Conservation (phyloP, 1,139 yeast species). For the Pneumocystis sp. region DNA sequence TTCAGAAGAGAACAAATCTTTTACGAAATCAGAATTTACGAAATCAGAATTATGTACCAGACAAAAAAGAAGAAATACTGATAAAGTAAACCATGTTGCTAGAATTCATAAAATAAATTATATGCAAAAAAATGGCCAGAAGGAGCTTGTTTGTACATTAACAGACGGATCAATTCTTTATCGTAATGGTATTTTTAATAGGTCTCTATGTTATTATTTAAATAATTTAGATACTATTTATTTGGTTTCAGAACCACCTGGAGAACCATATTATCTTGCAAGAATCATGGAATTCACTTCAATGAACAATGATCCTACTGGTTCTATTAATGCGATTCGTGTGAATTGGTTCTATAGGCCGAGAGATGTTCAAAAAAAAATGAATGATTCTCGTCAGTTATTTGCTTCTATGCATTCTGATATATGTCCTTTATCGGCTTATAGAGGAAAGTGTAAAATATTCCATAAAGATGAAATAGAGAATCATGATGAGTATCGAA, state of each 20-base stretch:
- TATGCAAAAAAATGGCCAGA: not conserved
- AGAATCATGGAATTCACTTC: constrained; percentile 59
- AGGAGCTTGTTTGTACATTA: not conserved
- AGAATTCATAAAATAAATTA: not conserved
- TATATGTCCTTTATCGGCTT: constrained; percentile 60
- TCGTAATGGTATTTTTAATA: not conserved
- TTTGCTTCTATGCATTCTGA: constrained; percentile 83
- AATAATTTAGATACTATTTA: constrained; percentile 46
- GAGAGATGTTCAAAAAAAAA: constrained; percentile 56
- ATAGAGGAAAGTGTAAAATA: constrained; percentile 63
- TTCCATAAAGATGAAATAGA: constrained; percentile 52
- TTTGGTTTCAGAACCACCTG: constrained; percentile 84
- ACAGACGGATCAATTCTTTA: not conserved
- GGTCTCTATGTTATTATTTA: not conserved
- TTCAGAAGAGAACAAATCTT: not conserved
- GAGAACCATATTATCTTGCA: constrained; percentile 87
- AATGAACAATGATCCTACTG: constrained; percentile 1
- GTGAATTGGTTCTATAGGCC: constrained; percentile 92
- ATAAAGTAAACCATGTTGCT: not conserved
- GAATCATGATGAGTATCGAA: constrained; percentile 40
- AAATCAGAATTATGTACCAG: not conserved
- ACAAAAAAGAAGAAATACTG: not conserved
- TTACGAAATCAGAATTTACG: not conserved
- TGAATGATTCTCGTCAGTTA: constrained; percentile 57
- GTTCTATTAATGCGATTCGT: constrained; percentile 30